Percentiles rank a stretch among this genome's conserved stretches.
phyloP scores from a whole-genome alignment of 768 basidiomycete genomes.

The Boletus tomentosulus region DNA sequence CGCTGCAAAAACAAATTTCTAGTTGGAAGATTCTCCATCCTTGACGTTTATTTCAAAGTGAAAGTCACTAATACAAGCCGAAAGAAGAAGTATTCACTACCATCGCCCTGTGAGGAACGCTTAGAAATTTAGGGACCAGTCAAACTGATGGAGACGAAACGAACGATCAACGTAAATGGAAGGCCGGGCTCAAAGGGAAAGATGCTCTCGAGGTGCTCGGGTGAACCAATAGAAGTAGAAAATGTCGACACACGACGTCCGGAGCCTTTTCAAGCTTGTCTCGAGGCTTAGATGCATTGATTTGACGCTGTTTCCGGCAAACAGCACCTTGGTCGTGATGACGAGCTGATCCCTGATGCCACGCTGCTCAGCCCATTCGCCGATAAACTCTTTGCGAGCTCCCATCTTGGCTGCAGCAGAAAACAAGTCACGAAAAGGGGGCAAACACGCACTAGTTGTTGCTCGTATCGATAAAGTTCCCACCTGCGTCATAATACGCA shows the following conservation, averaged over 20 bases:
- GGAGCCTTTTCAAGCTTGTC: slow-evolving; percentile 20
- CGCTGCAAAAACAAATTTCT: not conserved
- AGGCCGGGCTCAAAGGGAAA: slow-evolving; percentile 47
- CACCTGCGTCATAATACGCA: slow-evolving; percentile 41
- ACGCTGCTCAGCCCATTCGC: slow-evolving; percentile 43
- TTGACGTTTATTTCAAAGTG: no score
- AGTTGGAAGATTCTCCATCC: no score
- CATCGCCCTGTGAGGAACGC: slow-evolving; percentile 23
- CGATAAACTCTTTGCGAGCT: slow-evolving; percentile 41
- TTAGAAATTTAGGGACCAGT: not conserved
- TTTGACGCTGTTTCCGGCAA: slow-evolving; percentile 47
- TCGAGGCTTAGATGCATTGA: slow-evolving; percentile 38
- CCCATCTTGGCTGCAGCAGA: slow-evolving; percentile 34
- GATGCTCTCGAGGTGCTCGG: slow-evolving; percentile 43
- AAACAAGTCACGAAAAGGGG: not conserved
- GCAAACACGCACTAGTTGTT: slow-evolving; percentile 37
- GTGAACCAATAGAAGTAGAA: slow-evolving; percentile 31
- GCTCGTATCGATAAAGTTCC: slow-evolving; percentile 48
- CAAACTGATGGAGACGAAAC: slow-evolving; percentile 9
- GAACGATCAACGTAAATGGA: slow-evolving; percentile 29
- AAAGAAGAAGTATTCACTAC: slow-evolving; percentile 9
- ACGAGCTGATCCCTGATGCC: slow-evolving; percentile 43
- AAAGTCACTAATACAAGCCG: no score
- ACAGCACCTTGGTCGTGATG: slow-evolving; percentile 41
- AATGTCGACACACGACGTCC: slow-evolving; percentile 20